phyloP scores from a whole-genome alignment of 768 basidiomycete genomes.

The Chiua virens region DNA sequence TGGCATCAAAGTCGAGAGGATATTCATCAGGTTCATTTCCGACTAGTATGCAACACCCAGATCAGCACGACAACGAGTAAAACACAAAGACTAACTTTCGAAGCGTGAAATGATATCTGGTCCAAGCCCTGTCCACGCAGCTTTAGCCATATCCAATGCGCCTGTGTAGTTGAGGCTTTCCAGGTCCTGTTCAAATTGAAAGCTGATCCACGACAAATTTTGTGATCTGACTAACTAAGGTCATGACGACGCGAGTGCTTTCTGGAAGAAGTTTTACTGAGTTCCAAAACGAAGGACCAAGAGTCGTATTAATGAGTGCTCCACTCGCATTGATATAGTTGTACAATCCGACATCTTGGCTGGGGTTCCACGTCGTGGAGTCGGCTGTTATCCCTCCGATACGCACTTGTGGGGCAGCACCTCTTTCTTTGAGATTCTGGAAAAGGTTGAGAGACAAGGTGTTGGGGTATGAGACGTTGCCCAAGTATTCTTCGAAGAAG shows the following conservation, averaged over 20 bases:
- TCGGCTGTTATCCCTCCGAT: constrained; percentile 58
- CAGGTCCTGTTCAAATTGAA: constrained; percentile 37
- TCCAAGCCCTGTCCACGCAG: constrained; percentile 40
- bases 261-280: constrained; percentile 43
- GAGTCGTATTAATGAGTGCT: constrained; percentile 48
- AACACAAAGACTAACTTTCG: constrained; percentile 38
- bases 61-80: background rate
- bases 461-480: constrained; percentile 46
- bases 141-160: constrained; percentile 43
- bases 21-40: constrained; percentile 60
- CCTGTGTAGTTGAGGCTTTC: constrained; percentile 44
- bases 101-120: constrained; percentile 39
- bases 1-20: constrained; percentile 37
- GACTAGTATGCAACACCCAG: constrained; percentile 26
- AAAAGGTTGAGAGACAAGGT: constrained; percentile 43
- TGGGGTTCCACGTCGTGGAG: constrained; percentile 48
- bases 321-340: constrained; percentile 49
- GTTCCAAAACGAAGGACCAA: constrained; percentile 51
- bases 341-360: constrained; percentile 28
- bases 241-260: constrained; percentile 48
- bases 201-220: background rate
- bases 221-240: constrained; percentile 34
- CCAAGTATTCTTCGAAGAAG: constrained; percentile 51
- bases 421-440: constrained; percentile 44
- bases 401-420: constrained; percentile 45